Conservation (phyloP, 257 asterid species). For the Solanum okadae region DNA sequence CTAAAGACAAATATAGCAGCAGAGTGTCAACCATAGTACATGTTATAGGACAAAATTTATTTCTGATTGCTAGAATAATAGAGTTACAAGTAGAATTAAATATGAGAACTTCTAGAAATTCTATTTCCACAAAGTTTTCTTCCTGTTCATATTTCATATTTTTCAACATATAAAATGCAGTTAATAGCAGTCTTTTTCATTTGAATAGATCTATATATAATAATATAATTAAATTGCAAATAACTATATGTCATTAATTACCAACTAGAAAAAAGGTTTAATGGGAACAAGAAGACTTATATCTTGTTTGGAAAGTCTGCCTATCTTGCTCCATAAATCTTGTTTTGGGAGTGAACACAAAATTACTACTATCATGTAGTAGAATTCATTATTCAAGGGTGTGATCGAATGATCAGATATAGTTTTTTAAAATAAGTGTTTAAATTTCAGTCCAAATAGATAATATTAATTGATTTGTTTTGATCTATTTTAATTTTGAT, state of each 20-base stretch:
- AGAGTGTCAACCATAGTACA: not conserved
- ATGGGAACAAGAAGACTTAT: not conserved
- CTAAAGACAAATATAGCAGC: not conserved
- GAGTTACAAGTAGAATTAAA: not conserved
- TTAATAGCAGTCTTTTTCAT: not conserved
- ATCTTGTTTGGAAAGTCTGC: not conserved
- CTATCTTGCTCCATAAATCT: not conserved
- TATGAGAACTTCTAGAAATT: not conserved
- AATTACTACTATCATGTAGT: too few relatives aligned
- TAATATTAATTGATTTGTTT: too few relatives aligned
- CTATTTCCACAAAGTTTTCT: not conserved
- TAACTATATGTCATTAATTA: not conserved
- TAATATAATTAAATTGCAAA: not conserved
- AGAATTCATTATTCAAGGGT: not conserved
- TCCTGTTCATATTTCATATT: not conserved
- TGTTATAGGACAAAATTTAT: not conserved
- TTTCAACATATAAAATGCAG: not conserved
- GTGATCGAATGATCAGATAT: not conserved
- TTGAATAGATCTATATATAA: not conserved
- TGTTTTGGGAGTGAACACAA: not conserved
- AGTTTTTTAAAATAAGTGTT: not conserved
- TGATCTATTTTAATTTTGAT: not conserved
- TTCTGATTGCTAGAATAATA: not conserved
- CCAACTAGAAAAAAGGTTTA: not conserved
- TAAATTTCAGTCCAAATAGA: not conserved